Evolutionary conservation across 345 rosid species (phyloP).

Genomic region (Lepidium sativum): DNA sequence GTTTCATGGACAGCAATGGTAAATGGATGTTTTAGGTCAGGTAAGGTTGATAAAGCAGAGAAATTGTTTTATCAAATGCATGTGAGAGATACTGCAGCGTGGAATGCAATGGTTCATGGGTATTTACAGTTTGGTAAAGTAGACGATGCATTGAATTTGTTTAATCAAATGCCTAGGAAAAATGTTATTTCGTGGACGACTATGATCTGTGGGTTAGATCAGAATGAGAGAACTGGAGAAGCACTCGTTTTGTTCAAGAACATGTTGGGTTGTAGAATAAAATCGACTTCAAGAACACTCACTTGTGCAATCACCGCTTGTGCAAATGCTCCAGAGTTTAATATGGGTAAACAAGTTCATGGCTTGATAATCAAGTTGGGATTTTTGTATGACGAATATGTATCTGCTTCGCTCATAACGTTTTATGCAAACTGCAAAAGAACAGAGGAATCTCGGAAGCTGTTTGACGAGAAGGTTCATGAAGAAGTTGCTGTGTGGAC

Average conservation of each 20-base stretch:
- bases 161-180: slow-evolving; percentile 45
- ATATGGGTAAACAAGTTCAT: slow-evolving; percentile 52
- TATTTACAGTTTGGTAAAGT: slow-evolving; percentile 45
- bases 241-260: slow-evolving; percentile 39
- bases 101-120: slow-evolving; percentile 75
- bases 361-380: slow-evolving; percentile 44
- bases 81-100: slow-evolving; percentile 49
- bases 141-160: slow-evolving; percentile 44
- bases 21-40: slow-evolving; percentile 48
- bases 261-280: slow-evolving; percentile 39
- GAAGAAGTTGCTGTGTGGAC: slow-evolving; percentile 59
- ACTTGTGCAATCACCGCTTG: slow-evolving; percentile 52
- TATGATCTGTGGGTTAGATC: slow-evolving; percentile 66
- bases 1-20: slow-evolving; percentile 74
- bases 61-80: slow-evolving; percentile 51
- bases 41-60: slow-evolving; percentile 48
- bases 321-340: slow-evolving; percentile 37
- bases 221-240: slow-evolving; percentile 41
- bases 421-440: slow-evolving; percentile 54
- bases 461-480: slow-evolving; percentile 35
- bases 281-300: slow-evolving; percentile 45
- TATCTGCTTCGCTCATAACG: slow-evolving; percentile 54
- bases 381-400: slow-evolving; percentile 35
- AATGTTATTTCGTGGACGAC: slow-evolving; percentile 82
- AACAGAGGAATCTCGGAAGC: slow-evolving; percentile 33